Base-by-base conservation (phyloP, 768 basidiomycete species). In the Lentinula aciculospora region DNA sequence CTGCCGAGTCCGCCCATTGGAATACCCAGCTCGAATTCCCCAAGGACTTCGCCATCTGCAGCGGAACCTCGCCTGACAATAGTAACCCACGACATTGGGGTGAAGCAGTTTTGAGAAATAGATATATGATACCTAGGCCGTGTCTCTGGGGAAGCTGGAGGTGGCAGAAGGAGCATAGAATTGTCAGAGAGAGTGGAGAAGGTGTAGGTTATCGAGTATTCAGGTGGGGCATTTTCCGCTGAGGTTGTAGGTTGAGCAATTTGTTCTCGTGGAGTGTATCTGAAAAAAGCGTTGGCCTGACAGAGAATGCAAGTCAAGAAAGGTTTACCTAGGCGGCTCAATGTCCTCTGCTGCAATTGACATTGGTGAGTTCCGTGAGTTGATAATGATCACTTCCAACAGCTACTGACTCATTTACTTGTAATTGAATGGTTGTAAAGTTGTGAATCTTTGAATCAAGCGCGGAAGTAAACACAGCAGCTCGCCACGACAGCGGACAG, bases 41-140 rank as follows among this genome's bases (percentile, higher is more conserved):
- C 73, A 6, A 75, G 65, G 19, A 60, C 53, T 39, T 67, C 64
- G 1, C 71, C 72, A 27, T 63, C 53, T 27, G 67, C 65, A 17
- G 64, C 64, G n/a, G 60, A 65, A 9, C 68, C 70, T 32, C 64
- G 63, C 25, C 63, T 63, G 19, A 76, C 48, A 4, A 68, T 68
- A 0, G 73, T 75, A 37, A 74, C 70, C 57, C 66, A 71, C 3
- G 71, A 71, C 19, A 69, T 64, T 0, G 73, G 73, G 27, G 69
- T 69, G 63, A 74, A 72, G 58, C 67, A 70, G 62, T 75, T 75
- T 62, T 72, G 61, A 31, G 53, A 57, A 12, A 73, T 66, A 5
- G 67, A 62, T 10, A 74, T 68, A 48, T 72, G 67, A 49, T 74
- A 74, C 25, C 61, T 60, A 1, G 69, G 69, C 9, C 64, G 57